Evolutionary conservation across 441 rosid genomes (phyloP).

Genomic region (Adansonia grandidieri): DNA sequence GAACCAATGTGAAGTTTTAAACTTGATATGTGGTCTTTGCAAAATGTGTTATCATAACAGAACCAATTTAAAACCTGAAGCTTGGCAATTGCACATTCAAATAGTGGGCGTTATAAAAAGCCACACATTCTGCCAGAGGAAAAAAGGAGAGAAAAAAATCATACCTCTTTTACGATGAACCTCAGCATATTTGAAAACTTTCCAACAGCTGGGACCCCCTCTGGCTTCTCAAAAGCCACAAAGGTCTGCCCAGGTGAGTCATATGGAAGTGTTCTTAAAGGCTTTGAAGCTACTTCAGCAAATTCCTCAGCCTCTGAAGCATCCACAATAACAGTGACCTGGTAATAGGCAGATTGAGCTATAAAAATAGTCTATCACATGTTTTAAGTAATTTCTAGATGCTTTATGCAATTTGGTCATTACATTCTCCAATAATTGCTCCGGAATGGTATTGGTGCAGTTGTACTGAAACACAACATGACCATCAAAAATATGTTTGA

Average conservation of each 20-base stretch:
- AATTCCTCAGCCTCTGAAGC: conserved; percentile 92
- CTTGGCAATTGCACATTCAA: not conserved
- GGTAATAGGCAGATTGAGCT: conserved; percentile 34
- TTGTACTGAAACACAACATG: conserved; percentile 94
- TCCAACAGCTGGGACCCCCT: conserved; percentile 75
- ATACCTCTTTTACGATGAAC: conserved; percentile 90
- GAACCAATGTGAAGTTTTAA: not conserved
- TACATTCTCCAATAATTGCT: conserved; percentile 94
- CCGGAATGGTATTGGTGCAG: conserved; percentile 93
- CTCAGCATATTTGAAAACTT: conserved; percentile 88
- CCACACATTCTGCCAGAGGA: not conserved
- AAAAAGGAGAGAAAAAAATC: not conserved
- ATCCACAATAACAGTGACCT: conserved; percentile 87
- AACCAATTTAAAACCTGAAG: not conserved
- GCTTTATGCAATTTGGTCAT: conserved; percentile 29
- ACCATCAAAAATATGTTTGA: conserved; percentile 83
- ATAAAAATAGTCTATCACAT: conserved; percentile 22
- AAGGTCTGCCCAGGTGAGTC: conserved; percentile 92
- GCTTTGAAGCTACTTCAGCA: conserved; percentile 61
- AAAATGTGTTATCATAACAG: not conserved
- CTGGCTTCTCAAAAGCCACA: conserved; percentile 88
- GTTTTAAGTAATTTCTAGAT: conserved; percentile 10
- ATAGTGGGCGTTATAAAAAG: not conserved
- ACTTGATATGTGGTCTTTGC: not conserved
- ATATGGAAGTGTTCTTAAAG: conserved; percentile 79